Percentiles rank a stretch among this genome's conserved stretches.
Evolutionary conservation across 306 rosid species (phyloP).

Genomic region (Potentilla sterilis): DNA sequence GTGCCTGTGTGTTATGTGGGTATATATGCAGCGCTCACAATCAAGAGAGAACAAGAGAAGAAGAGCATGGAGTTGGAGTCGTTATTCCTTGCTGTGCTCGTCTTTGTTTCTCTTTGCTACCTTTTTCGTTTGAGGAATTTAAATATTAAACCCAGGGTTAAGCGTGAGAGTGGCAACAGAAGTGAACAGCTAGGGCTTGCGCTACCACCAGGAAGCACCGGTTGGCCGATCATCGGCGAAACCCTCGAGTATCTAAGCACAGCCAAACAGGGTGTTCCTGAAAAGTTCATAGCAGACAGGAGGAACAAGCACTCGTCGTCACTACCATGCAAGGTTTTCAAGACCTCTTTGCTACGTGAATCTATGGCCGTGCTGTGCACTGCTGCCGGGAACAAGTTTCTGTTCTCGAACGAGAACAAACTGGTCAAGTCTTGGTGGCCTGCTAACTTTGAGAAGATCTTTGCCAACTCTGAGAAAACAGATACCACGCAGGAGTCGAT

Average conservation of each 20-base stretch:
- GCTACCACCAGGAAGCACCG: constrained; percentile 6
- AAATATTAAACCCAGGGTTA: not conserved
- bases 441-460: not conserved
- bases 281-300: not conserved
- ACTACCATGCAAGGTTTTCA: not conserved
- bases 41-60: not conserved
- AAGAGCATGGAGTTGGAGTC: not conserved
- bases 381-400: not conserved
- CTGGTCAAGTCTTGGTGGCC: constrained; percentile 2
- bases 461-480: not conserved
- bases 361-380: not conserved
- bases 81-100: not conserved
- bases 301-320: not conserved
- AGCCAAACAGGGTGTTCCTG: not conserved
- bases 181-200: not conserved
- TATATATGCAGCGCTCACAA: not conserved
- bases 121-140: not conserved
- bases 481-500: not conserved
- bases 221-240: not conserved
- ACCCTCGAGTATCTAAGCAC: not conserved
- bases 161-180: not conserved
- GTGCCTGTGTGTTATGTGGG: too few relatives aligned
- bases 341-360: not conserved
- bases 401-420: not conserved
- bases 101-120: not conserved